Conservation (phyloP, 495 filamentous ascomycete species). For the Neurospora africana region DNA sequence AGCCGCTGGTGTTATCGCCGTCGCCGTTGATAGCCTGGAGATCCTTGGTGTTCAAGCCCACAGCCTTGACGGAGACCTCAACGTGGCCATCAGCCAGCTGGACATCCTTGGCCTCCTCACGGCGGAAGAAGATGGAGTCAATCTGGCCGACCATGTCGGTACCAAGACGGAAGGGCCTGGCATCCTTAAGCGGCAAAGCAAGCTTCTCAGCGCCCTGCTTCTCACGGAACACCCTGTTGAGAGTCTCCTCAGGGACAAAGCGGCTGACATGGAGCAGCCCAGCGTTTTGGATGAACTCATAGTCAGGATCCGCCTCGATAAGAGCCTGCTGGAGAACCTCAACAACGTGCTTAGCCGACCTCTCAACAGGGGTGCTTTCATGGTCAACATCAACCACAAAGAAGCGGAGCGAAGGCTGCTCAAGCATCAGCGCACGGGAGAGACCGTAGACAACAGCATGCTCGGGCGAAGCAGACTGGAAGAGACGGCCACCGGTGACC, state of each 20-base stretch:
- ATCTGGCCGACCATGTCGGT: constrained; percentile 14
- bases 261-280: constrained; percentile 18
- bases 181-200: constrained; percentile 10
- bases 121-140: constrained; percentile 16
- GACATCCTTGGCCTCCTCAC: constrained; percentile 12
- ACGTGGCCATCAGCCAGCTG: constrained; percentile 13
- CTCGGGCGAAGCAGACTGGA: constrained; percentile 14
- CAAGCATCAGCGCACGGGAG: constrained; percentile 18
- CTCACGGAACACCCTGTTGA: constrained; percentile 8
- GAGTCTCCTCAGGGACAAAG: constrained; percentile 10
- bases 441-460: constrained; percentile 17
- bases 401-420: constrained; percentile 19
- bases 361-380: background rate
- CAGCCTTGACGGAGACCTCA: constrained; percentile 20
- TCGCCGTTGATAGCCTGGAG: constrained; percentile 32
- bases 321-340: constrained; percentile 8
- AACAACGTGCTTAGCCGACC: constrained; percentile 7
- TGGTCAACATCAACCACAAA: constrained; percentile 19
- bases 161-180: constrained; percentile 10
- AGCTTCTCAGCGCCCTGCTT: constrained; percentile 15
- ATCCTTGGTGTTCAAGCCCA: constrained; percentile 29
- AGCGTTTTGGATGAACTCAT: constrained; percentile 22
- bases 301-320: constrained; percentile 14
- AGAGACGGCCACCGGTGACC: constrained; percentile 10
- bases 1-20: constrained; percentile 18